phyloP scores from a whole-genome alignment of 257 asterid species.

The Buddleja alternifolia region DNA sequence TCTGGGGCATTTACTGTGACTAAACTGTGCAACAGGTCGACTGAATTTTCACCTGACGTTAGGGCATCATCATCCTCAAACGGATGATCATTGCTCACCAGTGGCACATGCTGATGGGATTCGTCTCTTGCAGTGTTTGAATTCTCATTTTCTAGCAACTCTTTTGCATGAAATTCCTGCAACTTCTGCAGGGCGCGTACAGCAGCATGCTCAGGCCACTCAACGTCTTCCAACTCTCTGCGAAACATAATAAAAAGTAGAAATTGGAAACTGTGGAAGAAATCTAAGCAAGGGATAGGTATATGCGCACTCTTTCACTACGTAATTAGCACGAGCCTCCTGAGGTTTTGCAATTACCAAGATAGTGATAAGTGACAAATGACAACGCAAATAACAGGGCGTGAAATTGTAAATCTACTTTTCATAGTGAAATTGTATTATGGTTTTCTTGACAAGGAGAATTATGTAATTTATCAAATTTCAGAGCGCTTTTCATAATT shows the following conservation, averaged over 20 bases:
- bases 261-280: too few relatives aligned
- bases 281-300: too few relatives aligned
- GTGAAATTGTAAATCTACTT: too few relatives aligned
- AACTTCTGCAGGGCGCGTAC: conserved; percentile 50
- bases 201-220: conserved; percentile 59
- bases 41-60: conserved; percentile 3
- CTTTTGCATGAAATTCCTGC: conserved; percentile 47
- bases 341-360: too few relatives aligned
- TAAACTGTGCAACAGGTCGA: background rate
- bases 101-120: conserved; percentile 8
- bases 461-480: too few relatives aligned
- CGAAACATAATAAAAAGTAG: background rate
- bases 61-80: conserved; percentile 19
- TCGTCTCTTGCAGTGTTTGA: conserved; percentile 28
- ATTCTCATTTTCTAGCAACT: conserved; percentile 33
- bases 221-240: conserved; percentile 46
- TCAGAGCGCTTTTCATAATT: too few relatives aligned
- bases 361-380: too few relatives aligned
- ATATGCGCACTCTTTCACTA: too few relatives aligned
- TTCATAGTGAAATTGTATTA: too few relatives aligned
- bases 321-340: too few relatives aligned
- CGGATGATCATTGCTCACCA: background rate
- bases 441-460: too few relatives aligned
- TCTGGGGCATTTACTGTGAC: conserved; percentile 20
- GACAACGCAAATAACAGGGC: too few relatives aligned